phyloP scores from a whole-genome alignment of 1,139 yeast species.

The Geotrichum bryndzae region DNA sequence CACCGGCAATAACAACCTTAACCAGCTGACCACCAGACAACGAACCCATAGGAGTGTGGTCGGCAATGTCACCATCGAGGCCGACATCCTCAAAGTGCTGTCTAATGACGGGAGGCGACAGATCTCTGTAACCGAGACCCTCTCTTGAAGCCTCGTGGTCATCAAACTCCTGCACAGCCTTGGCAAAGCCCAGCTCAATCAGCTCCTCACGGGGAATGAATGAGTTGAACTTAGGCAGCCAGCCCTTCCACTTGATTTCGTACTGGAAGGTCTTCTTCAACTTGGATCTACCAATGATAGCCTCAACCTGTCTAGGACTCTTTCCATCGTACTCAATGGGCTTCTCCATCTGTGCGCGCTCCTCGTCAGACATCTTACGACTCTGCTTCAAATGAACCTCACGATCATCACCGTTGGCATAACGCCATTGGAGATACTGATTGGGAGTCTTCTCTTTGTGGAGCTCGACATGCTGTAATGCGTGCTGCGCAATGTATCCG shows the following conservation, averaged over 20 bases:
- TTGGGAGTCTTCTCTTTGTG: conserved; percentile 97
- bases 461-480: conserved; percentile 92
- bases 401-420: conserved; percentile 95
- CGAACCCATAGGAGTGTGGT: conserved; percentile 95
- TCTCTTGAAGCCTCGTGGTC: conserved; percentile 98
- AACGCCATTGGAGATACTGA: conserved; percentile 97
- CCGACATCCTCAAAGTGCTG: conserved; percentile 97
- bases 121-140: conserved; percentile 94
- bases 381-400: conserved; percentile 92
- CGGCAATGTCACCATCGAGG: conserved; percentile 95
- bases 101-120: conserved; percentile 85
- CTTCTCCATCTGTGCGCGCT: conserved; percentile 70
- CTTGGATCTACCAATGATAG: conserved; percentile 94
- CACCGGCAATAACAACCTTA: conserved; percentile 98
- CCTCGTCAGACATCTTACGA: conserved; percentile 80
- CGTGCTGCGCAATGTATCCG: conserved; percentile 98
- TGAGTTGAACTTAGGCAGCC: conserved; percentile 89
- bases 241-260: conserved; percentile 89
- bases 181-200: conserved; percentile 75
- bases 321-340: conserved; percentile 83
- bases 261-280: conserved; percentile 94
- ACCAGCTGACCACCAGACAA: conserved; percentile 97
- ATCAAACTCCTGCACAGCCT: conserved; percentile 87
- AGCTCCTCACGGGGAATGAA: conserved; percentile 85
- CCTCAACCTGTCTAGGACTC: conserved; percentile 84